Conservation (phyloP, 768 basidiomycete genomes). For the Suillus paluster region DNA sequence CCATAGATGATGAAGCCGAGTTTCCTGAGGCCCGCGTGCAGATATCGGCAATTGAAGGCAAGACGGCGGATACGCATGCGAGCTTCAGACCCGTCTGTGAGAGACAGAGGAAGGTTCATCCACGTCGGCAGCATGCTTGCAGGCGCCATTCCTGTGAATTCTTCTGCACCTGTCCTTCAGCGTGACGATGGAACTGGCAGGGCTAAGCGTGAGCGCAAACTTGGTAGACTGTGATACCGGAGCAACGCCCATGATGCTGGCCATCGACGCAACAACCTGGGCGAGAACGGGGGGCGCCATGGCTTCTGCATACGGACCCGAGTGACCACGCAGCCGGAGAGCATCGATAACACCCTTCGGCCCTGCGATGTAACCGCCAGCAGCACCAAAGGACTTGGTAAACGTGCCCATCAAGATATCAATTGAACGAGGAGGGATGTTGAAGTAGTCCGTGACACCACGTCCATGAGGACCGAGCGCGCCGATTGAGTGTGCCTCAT, state of each 20-base stretch:
- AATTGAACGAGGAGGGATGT: constrained; percentile 74
- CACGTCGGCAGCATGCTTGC: constrained; percentile 70
- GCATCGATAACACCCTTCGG: constrained; percentile 78
- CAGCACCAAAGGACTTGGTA: constrained; percentile 92
- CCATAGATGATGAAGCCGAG: constrained; percentile 98
- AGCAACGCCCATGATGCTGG: constrained; percentile 91
- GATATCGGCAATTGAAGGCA: constrained; percentile 95
- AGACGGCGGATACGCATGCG: constrained; percentile 79
- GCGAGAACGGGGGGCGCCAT: constrained; percentile 91
- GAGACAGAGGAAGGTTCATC: constrained; percentile 71
- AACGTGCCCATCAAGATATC: constrained; percentile 99
- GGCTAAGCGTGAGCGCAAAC: constrained; percentile 34
- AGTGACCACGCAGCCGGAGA: constrained; percentile 80
- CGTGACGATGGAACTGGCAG: constrained; percentile 32
- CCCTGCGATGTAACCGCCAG: constrained; percentile 94
- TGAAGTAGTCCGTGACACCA: constrained; percentile 94
- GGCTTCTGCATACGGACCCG: constrained; percentile 85
- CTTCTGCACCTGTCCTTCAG: constrained; percentile 44
- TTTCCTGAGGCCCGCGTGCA: constrained; percentile 82
- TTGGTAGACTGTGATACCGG: constrained; percentile 36
- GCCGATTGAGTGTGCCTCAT: constrained; percentile 98
- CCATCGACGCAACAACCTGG: constrained; percentile 92
- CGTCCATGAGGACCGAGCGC: constrained; percentile 94
- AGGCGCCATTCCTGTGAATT: constrained; percentile 71
- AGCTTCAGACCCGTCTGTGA: constrained; percentile 87